Evolutionary conservation across 139 green algal genomes (phyloP).

Genomic region (Pseudopediastrum boryanum): DNA sequence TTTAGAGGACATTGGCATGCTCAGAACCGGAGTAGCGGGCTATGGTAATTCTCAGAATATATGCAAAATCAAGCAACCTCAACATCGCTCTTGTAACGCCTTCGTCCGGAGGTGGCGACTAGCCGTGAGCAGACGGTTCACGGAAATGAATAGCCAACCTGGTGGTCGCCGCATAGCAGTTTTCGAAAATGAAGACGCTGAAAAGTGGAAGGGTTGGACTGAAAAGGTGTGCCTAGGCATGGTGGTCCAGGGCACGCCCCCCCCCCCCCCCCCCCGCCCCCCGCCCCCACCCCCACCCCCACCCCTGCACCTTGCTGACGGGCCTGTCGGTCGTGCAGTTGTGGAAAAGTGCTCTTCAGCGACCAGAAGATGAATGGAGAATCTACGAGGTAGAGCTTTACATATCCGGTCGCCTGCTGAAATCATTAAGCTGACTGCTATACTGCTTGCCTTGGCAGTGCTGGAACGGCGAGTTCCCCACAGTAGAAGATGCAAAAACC

Average conservation of each 20-base stretch:
- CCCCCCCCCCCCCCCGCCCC: neutral
- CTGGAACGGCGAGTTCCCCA: conserved; percentile 34
- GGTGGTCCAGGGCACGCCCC: neutral
- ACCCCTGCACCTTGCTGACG: neutral
- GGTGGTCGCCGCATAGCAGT: conserved; percentile 14
- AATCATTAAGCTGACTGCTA: neutral
- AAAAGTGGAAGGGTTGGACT: conserved; percentile 40
- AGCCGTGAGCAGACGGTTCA: no score
- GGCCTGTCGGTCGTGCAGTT: neutral
- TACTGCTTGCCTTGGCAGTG: conserved; percentile 17
- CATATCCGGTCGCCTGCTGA: neutral
- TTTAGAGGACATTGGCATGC: no score
- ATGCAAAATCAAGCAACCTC: no score
- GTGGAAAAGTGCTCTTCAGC: conserved; percentile 17
- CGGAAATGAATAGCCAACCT: no score
- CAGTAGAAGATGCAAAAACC: conserved; percentile 7
- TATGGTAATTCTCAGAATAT: no score
- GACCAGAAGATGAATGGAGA: conserved; percentile 6
- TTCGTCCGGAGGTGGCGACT: no score
- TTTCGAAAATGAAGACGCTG: conserved; percentile 30
- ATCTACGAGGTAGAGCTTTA: conserved; percentile 14
- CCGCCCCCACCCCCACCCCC: neutral
- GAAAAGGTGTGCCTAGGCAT: conserved; percentile 19
- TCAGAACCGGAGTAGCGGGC: no score
- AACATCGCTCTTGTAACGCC: no score